These are phyloP conservation scores for Aspergillus funiculosus DNA, from an alignment of 495 filamentous ascomycete species.

Conservation along the genomic window DNA sequence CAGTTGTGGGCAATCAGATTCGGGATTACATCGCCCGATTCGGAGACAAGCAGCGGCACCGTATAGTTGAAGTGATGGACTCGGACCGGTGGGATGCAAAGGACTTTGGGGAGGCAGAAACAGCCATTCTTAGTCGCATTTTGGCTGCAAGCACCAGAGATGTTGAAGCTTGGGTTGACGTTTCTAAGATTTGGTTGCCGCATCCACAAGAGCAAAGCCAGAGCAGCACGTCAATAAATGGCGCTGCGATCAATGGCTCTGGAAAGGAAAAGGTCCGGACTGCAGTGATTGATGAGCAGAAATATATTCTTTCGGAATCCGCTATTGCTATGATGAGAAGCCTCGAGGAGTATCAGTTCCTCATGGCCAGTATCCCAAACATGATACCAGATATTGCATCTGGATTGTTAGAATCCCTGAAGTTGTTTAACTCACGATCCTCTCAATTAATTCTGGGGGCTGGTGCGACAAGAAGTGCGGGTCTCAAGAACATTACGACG, in stretches of 20 bases:
- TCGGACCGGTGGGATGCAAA: constrained; percentile 83
- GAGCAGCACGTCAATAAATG: constrained; percentile 26
- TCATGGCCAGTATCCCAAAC: constrained; percentile 77
- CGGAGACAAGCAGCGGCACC: constrained; percentile 69
- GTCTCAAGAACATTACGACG: constrained; percentile 92
- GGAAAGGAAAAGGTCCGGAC: constrained; percentile 64
- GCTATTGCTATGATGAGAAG: constrained; percentile 72
- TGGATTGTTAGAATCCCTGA: constrained; percentile 66
- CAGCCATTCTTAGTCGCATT: constrained; percentile 57
- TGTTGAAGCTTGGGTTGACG: constrained; percentile 63
- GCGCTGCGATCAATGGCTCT: constrained; percentile 45
- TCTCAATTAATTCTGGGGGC: constrained; percentile 93
- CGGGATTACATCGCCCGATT: constrained; percentile 76
- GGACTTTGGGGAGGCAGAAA: constrained; percentile 70
- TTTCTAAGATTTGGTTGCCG: constrained; percentile 67
- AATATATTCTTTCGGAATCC: constrained; percentile 79
- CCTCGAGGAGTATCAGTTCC: constrained; percentile 73
- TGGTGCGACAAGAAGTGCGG: constrained; percentile 83
- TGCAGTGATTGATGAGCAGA: constrained; percentile 77
- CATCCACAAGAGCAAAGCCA: constrained; percentile 28
- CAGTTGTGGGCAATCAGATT: constrained; percentile 85
- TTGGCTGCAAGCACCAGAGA: constrained; percentile 77
- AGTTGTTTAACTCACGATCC: constrained; percentile 89
- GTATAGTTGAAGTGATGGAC: constrained; percentile 79
- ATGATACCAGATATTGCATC: constrained; percentile 79